phyloP scores from a whole-genome alignment of 352 stramenopile species.

The Globisporangium takayamanum region DNA sequence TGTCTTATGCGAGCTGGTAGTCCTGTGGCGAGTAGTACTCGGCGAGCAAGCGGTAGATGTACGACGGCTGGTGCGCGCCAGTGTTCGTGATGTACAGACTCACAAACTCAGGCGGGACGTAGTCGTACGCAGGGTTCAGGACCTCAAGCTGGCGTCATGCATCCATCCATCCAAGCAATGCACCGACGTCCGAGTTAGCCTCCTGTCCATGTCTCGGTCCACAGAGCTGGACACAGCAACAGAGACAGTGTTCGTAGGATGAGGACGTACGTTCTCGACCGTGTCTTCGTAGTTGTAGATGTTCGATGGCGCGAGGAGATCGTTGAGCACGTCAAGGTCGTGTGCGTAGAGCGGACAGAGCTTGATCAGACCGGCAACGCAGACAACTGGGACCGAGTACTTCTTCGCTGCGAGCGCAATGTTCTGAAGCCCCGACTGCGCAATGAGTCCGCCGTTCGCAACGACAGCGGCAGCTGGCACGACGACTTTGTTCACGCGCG shows the following conservation, averaged over 20 bases:
- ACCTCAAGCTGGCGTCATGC: slow-evolving; percentile 81
- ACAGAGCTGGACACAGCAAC: background rate
- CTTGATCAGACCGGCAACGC: slow-evolving; percentile 96
- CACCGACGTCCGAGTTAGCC: background rate
- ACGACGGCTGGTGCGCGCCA: slow-evolving; percentile 96
- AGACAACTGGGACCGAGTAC: slow-evolving; percentile 96
- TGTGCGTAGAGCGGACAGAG: slow-evolving; percentile 97
- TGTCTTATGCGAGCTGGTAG: slow-evolving; percentile 75
- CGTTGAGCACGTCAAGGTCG: slow-evolving; percentile 94
- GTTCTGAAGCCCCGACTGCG: slow-evolving; percentile 92
- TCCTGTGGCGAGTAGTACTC: slow-evolving; percentile 98
- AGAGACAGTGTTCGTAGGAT: background rate
- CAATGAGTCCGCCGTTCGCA: slow-evolving; percentile 96
- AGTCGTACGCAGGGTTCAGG: slow-evolving; percentile 96
- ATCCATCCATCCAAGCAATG: slow-evolving; percentile 5
- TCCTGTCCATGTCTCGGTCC: background rate
- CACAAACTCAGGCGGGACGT: slow-evolving; percentile 95
- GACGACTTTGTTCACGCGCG: slow-evolving; percentile 96
- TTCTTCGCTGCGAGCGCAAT: slow-evolving; percentile 94
- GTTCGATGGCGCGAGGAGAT: slow-evolving; percentile 81
- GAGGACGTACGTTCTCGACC: slow-evolving; percentile 69
- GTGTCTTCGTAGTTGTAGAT: slow-evolving; percentile 90
- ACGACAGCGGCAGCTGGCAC: slow-evolving; percentile 95
- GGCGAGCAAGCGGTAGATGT: slow-evolving; percentile 97
- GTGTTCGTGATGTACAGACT: slow-evolving; percentile 98